These are phyloP conservation scores for Plasmodium cynomolgi DNA, from an alignment of 169 alveolate species.

Conservation along the genomic window DNA sequence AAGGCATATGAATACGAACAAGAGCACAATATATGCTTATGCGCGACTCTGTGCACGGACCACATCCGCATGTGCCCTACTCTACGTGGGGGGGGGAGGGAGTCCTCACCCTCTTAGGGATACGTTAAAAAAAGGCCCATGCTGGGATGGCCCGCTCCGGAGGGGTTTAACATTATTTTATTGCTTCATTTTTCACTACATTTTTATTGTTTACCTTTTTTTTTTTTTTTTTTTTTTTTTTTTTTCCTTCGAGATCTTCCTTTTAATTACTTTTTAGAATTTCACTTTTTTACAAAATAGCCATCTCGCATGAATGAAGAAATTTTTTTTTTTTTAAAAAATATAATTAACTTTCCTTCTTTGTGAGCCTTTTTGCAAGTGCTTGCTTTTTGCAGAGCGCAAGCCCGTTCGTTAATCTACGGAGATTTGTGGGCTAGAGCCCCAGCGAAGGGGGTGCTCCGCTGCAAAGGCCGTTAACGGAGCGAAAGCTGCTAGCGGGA, in stretches of 20 bases:
- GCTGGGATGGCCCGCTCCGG: neutral
- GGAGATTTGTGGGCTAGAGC: neutral
- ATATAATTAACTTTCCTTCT: neutral
- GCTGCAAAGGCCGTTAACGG: too few relatives aligned
- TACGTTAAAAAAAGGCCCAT: neutral
- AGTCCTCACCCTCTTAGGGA: neutral
- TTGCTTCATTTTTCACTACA: neutral
- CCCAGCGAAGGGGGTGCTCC: neutral
- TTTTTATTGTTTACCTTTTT: neutral
- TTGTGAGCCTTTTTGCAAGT: neutral
- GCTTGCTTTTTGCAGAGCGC: neutral
- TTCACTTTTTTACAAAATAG: neutral
- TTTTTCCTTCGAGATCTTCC: neutral
- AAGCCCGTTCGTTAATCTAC: neutral
- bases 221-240: neutral
- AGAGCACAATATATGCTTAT: neutral
- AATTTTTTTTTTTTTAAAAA: neutral
- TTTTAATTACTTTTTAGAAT: neutral
- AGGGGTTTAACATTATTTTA: neutral
- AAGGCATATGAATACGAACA: neutral
- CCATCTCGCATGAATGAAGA: neutral
- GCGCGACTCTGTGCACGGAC: neutral
- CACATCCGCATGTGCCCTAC: neutral
- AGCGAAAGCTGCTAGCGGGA: too few relatives aligned
- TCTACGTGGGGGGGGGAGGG: neutral